Base-by-base conservation (phyloP, 2,329 filamentous ascomycete species). In the Fulvia fulva region DNA sequence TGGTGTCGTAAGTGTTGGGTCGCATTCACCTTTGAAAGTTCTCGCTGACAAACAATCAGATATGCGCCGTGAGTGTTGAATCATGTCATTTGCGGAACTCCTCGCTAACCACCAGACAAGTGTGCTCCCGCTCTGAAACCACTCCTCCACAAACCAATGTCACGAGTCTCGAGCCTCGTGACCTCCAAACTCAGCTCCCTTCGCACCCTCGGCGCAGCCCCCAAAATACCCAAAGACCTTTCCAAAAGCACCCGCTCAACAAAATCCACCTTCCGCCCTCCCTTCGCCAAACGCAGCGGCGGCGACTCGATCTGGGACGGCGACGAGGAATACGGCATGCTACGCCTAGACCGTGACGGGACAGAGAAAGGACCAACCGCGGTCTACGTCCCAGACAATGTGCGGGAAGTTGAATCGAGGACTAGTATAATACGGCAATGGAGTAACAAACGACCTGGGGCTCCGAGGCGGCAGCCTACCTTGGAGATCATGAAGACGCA, bases 1-100 rank as follows among this genome's bases (percentile, higher is more conserved):
- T 6, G 77, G 75, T 9, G 72, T 80, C n/a, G 75, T 78, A 64
- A 65, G 75, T 72, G 6, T 5, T n/a, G 16, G 11, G n/a, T 12
- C 23, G 22, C 41, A 9, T 6, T 14, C 19, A 21, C 7, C 5
- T 41, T 23, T 50, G 23, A 11, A 16, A n/a, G 12, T 11, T 12
- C 12, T 12, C 3, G n/a, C 47, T 50, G 6, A 21, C 26, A 26
- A 21, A 32, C 26, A 5, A 23, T 4, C 34, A 74, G 69, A 71
- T 75, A 19, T 75, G 73, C 61, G 72, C 73, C 44, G n/a, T n/a
- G n/a, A n/a, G n/a, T n/a, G n/a, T n/a, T n/a, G n/a, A n/a, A n/a
- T n/a, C n/a, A n/a, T n/a, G n/a, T n/a, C n/a, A n/a, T n/a, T n/a
- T n/a, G n/a, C n/a, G n/a, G n/a, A n/a, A n/a, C n/a, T n/a, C n/a